Evolutionary conservation across 768 basidiomycete genomes (phyloP), one percentile per base, ranked within the genome.

Genomic region (Lactarius evosmus): DNA sequence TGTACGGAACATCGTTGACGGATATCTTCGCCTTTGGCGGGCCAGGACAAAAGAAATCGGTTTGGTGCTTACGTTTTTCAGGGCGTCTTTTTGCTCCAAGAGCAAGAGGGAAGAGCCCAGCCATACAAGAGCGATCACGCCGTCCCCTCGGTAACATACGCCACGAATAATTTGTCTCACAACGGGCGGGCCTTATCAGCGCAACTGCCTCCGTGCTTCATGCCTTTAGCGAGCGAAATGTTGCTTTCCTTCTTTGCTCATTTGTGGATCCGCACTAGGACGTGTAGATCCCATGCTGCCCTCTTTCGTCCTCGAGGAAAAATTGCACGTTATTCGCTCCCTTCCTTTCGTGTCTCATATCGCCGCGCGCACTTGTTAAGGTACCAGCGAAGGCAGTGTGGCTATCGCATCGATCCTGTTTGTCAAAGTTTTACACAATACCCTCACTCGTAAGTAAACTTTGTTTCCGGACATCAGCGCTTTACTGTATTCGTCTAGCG

Each of bases 401-500:
- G 17, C 55, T 25, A 38, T 52, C 61, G 9, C 41, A 41, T 63
- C 33, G 44, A 40, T 54, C 29, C 27, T 30, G 41, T 64, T 55
- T 46, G 41, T 55, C 53, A 54, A 59, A 34, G 62, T 56, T 27
- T 40, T 58, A 30, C 58, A 32, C 30, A 44, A 40, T 36, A 46
- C 25, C 29, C 36, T 51, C 49, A 19, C 29, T 51, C 59, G 22
- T 30, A 56, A 33, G 63, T 60, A 61, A 65, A 65, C 59, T 44
- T 65, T 60, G 59, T 60, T 65, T 46, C 40, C 50, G 60, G 59
- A 30, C 55, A 61, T 60, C 60, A 65, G 63, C 63, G 63, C 63
- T 44, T 60, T 61, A 65, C 63, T 65, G 38, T 33, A 61, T 65
- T 56, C 63, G 63, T 65, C 55, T 60, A 52, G 59, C 54, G 46